Percentiles rank a stretch among this genome's conserved stretches.
phyloP scores from a whole-genome alignment of 768 basidiomycete genomes.

The Lactifluus pinguis region DNA sequence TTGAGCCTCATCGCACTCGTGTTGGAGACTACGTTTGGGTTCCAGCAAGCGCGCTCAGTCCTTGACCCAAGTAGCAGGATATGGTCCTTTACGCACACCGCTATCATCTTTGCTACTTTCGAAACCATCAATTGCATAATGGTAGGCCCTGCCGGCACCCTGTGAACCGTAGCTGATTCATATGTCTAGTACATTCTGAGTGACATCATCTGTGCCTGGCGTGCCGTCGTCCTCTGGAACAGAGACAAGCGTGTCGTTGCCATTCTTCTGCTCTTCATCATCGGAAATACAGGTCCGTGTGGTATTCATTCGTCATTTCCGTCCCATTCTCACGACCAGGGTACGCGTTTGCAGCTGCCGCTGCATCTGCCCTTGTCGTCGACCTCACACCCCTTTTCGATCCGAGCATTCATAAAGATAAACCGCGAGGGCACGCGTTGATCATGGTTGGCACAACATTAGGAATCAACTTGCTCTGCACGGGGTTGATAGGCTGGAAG shows the following conservation, averaged over 20 bases:
- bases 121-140: conserved; percentile 8
- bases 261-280: conserved; percentile 8
- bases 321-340: background rate
- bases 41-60: background rate
- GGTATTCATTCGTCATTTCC: no score
- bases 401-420: no score
- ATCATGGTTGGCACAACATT: conserved; percentile 8
- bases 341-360: background rate
- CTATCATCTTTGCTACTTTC: background rate
- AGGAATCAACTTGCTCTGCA: conserved; percentile 8
- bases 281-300: background rate
- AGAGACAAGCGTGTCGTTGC: conserved; percentile 5
- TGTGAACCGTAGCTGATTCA: background rate
- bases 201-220: conserved; percentile 14
- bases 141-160: no score
- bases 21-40: conserved; percentile 3
- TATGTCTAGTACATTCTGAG: conserved; percentile 6
- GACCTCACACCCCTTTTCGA: background rate
- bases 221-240: conserved; percentile 12
- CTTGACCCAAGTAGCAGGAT: background rate
- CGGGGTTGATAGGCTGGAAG: conserved; percentile 11
- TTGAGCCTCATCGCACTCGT: conserved; percentile 5
- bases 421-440: background rate
- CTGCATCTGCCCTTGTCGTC: background rate
- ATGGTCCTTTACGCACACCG: background rate